These are phyloP conservation scores for Trichosporon coremiiforme DNA, from an alignment of 1,284 basidiomycete genomes.

Conservation along the genomic window DNA sequence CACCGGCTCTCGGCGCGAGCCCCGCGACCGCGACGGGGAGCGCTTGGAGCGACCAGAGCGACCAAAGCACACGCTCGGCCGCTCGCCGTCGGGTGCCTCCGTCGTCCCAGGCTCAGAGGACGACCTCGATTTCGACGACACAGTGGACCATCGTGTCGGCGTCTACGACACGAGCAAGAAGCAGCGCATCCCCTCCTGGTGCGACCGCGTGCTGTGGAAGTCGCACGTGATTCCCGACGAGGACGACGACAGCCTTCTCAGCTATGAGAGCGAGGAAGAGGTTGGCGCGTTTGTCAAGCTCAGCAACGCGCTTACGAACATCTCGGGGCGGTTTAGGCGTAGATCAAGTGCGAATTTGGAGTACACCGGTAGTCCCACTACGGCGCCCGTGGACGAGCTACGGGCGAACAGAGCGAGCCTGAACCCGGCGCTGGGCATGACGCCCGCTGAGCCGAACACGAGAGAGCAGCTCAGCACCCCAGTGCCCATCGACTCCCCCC, in stretches of 20 bases:
- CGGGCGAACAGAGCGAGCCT: background rate
- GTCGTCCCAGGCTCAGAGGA: background rate
- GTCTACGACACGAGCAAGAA: conserved; percentile 60
- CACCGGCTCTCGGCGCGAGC: conserved; percentile 24
- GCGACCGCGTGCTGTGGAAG: conserved; percentile 57
- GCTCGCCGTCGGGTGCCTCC: conserved; percentile 9
- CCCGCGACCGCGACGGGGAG: background rate
- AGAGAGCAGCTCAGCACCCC: background rate
- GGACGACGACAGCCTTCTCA: conserved; percentile 20
- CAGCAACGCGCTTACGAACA: conserved; percentile 40
- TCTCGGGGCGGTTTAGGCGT: conserved; percentile 41
- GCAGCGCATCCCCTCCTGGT: conserved; percentile 60
- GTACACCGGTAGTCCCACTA: background rate
- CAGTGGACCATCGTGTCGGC: conserved; percentile 51
- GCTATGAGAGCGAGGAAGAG: conserved; percentile 4
- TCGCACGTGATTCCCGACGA: conserved; percentile 46
- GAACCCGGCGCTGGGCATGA: background rate
- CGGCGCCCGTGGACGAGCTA: background rate
- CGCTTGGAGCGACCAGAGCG: background rate
- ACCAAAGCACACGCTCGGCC: background rate
- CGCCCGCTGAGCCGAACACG: background rate
- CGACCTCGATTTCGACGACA: conserved; percentile 39
- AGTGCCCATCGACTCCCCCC: background rate
- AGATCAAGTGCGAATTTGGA: conserved; percentile 21
- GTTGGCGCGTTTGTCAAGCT: conserved; percentile 36